Evolutionary conservation across 2,329 filamentous ascomycete genomes (phyloP), one percentile per base, ranked within the genome.

Genomic region (Pyrenochaeta sp.): DNA sequence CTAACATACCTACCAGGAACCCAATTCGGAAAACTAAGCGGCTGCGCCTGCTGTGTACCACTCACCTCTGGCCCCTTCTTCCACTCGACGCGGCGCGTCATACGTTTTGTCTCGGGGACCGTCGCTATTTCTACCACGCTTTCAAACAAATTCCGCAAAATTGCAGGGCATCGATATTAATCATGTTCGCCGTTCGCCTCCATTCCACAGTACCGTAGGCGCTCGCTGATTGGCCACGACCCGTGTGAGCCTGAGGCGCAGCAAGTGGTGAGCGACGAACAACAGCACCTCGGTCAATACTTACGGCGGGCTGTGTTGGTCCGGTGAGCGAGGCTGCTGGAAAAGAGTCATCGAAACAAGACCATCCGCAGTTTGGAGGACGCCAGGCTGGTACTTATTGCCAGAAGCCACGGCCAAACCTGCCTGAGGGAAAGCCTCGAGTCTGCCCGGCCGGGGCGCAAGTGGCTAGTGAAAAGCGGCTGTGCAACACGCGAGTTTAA

Each of bases 351-450:
- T 56, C 48, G 35, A 49, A 49, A 36, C 49, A 52, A 56, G 50
- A 42, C 54, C 21, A 48, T 18, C 45, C 23, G 45, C 54, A 31
- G 33, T 48, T 59, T 54, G 60, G 58, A 64, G 59, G 66, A 67
- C 66, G 45, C 50, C 45, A 50, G 50, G 61, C 60, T 52, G 46
- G 58, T 68, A 60, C 63, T 70, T 72, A 71, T 73, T 63, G 57
- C 59, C 49, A 54, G 49, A 51, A 30, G 56, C 52, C 47, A 45
- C 27, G 50, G 45, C 46, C 45, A 33, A 39, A 29, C 35, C 49
- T 41, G 53, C 54, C 42, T 44, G 44, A 45, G 60, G 56, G 49
- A 41, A 51, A 67, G 69, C 71, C 72, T 64, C 68, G 32, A 54
- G 66, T 68, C 54, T 60, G 71, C 68, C 68, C 52, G 20, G 29